phyloP scores from a whole-genome alignment of 2,329 filamentous ascomycete genomes.

The Colletotrichum theobromicola region DNA sequence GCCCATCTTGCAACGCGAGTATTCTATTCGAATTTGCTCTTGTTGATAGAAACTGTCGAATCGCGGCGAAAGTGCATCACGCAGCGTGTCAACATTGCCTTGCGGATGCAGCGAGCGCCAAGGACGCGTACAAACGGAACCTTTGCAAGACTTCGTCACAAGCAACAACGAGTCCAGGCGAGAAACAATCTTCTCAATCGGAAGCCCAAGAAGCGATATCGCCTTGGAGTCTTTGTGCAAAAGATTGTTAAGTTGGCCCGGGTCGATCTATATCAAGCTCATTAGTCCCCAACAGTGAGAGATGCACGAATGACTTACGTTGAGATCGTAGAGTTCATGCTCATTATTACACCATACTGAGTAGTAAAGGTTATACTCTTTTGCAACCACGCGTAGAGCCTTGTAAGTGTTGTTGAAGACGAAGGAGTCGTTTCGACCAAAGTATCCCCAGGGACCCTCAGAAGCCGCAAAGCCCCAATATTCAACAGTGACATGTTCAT shows the following conservation, averaged over 20 bases:
- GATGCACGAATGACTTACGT: slow-evolving; percentile 39
- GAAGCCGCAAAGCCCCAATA: slow-evolving; percentile 48
- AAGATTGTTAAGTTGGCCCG: neutral
- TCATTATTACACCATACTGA: slow-evolving; percentile 58
- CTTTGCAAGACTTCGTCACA: slow-evolving; percentile 63
- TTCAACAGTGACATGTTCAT: slow-evolving; percentile 58
- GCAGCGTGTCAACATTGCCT: slow-evolving; percentile 52
- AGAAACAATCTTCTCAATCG: slow-evolving; percentile 43
- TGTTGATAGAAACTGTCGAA: slow-evolving; percentile 58
- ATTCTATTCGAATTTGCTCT: slow-evolving; percentile 51
- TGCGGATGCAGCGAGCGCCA: slow-evolving; percentile 60
- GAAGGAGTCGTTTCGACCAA: slow-evolving; percentile 17
- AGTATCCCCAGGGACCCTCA: slow-evolving; percentile 28
- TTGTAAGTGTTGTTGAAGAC: slow-evolving; percentile 58
- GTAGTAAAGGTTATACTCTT: slow-evolving; percentile 59
- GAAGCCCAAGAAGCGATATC: neutral
- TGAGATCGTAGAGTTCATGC: slow-evolving; percentile 55
- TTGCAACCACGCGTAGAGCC: slow-evolving; percentile 47
- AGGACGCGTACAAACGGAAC: slow-evolving; percentile 52
- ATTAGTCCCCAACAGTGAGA: neutral
- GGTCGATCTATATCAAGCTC: neutral
- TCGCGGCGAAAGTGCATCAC: slow-evolving; percentile 47
- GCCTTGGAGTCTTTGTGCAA: neutral
- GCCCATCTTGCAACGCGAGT: slow-evolving; percentile 56
- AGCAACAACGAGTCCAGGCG: slow-evolving; percentile 62